These are phyloP conservation scores for Coemansia sp. DNA, from an alignment of 192 early-diverging fungal genomes.

Conservation along the genomic window DNA sequence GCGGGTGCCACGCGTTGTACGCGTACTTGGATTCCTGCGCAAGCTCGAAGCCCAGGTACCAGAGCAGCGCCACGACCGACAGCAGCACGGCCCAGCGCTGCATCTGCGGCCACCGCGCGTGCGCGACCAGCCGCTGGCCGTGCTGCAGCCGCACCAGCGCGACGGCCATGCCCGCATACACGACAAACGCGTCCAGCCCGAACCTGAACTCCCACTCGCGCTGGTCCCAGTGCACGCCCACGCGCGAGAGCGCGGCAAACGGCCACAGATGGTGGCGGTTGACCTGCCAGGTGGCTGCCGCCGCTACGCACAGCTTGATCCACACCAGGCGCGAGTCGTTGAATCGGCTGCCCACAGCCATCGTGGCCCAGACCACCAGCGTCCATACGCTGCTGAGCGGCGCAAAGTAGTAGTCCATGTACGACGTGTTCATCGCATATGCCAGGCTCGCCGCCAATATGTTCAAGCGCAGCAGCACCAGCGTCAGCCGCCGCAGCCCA, in stretches of 20 bases:
- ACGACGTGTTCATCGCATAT: constrained; percentile 65
- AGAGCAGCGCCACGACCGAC: constrained; percentile 44
- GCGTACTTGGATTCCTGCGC: constrained; percentile 54
- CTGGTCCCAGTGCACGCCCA: constrained; percentile 60
- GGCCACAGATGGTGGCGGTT: constrained; percentile 42
- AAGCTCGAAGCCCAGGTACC: constrained; percentile 58
- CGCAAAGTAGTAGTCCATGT: constrained; percentile 78
- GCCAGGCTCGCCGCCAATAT: constrained; percentile 62
- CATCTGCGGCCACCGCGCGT: constrained; percentile 43
- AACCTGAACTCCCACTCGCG: constrained; percentile 72
- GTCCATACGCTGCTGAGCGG: constrained; percentile 73
- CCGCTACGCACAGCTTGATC: constrained; percentile 54
- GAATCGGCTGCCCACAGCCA: constrained; percentile 53
- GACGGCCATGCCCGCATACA: constrained; percentile 65
- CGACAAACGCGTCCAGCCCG: constrained; percentile 63
- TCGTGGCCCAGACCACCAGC: constrained; percentile 63
- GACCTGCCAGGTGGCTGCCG: constrained; percentile 6
- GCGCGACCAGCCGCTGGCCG: constrained; percentile 30
- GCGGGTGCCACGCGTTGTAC: constrained; percentile 69
- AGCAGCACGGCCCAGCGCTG: constrained; percentile 29
- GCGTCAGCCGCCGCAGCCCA: constrained; percentile 60
- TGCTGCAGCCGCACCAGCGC: constrained; percentile 56
- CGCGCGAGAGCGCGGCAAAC: constrained; percentile 37
- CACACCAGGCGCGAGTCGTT: constrained; percentile 57
- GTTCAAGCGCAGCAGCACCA: constrained; percentile 65